Evolutionary conservation across 2,329 filamentous ascomycete species (phyloP).

Genomic region (Capronia epimyces): DNA sequence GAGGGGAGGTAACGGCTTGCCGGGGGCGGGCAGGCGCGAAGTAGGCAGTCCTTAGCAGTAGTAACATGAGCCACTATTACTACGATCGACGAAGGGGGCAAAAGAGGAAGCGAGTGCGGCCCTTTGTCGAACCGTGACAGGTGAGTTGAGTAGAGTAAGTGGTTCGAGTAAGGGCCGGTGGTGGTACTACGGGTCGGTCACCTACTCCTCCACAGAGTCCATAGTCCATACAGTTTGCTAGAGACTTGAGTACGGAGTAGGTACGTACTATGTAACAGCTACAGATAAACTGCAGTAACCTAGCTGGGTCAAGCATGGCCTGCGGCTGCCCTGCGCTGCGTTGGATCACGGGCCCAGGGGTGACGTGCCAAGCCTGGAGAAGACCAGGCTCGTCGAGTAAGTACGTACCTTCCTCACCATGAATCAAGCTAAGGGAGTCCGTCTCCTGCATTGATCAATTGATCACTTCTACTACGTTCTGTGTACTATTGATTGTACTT

Average conservation of each 20-base stretch:
- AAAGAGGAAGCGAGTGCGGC: neutral
- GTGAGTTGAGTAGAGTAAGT: neutral
- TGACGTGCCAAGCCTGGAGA: conserved; percentile 1
- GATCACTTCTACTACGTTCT: too few species aligned
- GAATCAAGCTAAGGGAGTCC: neutral
- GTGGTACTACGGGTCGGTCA: neutral
- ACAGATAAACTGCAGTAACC: too few species aligned
- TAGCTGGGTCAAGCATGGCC: too few species aligned
- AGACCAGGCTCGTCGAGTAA: neutral
- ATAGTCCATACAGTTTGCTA: too few species aligned
- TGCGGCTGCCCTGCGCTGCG: neutral
- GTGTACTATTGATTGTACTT: too few species aligned
- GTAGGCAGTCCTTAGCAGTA: neutral
- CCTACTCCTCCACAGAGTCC: too few species aligned
- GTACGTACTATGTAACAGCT: too few species aligned
- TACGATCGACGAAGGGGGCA: neutral
- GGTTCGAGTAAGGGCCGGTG: neutral
- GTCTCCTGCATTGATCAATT: too few species aligned
- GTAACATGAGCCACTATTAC: neutral
- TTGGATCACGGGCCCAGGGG: neutral
- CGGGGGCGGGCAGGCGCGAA: conserved; percentile 12
- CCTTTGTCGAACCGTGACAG: neutral
- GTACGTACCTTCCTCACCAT: neutral
- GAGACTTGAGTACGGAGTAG: too few species aligned
- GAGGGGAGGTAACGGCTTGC: conserved; percentile 12